Evolutionary conservation across 2,329 filamentous ascomycete species (phyloP), one percentile per base, ranked within the genome.

Genomic region (Zasmidium cellare): DNA sequence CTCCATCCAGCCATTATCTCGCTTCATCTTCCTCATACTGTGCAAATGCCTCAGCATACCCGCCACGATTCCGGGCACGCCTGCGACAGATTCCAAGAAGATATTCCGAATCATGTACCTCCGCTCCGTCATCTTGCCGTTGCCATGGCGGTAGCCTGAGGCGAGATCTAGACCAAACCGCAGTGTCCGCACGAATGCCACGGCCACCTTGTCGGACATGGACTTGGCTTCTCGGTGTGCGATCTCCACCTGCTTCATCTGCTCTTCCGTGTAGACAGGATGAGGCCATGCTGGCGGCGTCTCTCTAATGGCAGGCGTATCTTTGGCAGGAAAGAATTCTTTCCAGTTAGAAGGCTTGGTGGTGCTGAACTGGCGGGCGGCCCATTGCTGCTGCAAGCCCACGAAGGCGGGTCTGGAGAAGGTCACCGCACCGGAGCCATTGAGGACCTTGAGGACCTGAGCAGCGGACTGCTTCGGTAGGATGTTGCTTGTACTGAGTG

Each of bases 51-150:
- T 83, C 16, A 97, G 80, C 90, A 96, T 97, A 20, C 92, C 94
- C 0, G 89, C 94, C 0, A 97, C 93, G 91, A 97, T 97, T 7
- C 94, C 94, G 0, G 94, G 94, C 0, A 97, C 94, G 31, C 92
- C 94, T 12, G 94, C 94, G 41, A 99, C 91, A 50, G 88, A 92
- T 75, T 99, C 94, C 31, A 99, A 83, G 75, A 99, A 99, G 66
- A 99, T 84, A 71, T 65, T 68, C 6, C 93, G 84, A 50, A 90
- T 84, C 67, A 97, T 81, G 88, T 94, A 99, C 77, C 97, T 94
- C 3, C 87, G 80, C 72, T 96, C 92, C 0, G 85, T 94, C 80
- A 90, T 90, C 56, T 83, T 0, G 84, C 86, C 7, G 84, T 84
- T 58, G 70, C 72, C 46, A 56, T 75, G 74, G 18, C 85, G 86